Percentiles rank a stretch among this genome's conserved stretches.
phyloP scores from a whole-genome alignment of 257 asterid species.

The Salvia miltiorrhiza region DNA sequence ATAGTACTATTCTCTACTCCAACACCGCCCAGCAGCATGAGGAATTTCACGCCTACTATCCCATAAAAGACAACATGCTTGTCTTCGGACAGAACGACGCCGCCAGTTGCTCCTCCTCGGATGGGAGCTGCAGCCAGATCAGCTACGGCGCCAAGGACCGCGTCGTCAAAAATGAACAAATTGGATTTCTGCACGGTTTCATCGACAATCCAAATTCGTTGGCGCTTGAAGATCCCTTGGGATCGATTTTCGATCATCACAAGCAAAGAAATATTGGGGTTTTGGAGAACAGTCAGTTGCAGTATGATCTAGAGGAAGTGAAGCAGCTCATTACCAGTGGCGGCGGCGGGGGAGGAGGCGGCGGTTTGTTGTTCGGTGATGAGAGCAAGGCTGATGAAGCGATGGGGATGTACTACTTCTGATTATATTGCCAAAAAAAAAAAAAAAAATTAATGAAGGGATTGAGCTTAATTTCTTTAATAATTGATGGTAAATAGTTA shows the following conservation, averaged over 20 bases:
- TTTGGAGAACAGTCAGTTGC: constrained; percentile 24
- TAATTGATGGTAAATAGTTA: neutral
- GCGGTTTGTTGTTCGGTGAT: constrained; percentile 34
- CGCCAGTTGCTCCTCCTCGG: constrained; percentile 60
- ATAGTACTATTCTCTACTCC: constrained; percentile 21
- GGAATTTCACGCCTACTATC: constrained; percentile 28
- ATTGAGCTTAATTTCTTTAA: neutral
- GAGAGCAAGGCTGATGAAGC: constrained; percentile 48
- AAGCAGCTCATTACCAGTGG: constrained; percentile 42
- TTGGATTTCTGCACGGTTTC: constrained; percentile 23
- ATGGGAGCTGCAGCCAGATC: constrained; percentile 49
- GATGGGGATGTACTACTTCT: constrained; percentile 40
- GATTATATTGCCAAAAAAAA: constrained; percentile 6
- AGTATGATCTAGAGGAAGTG: constrained; percentile 62
- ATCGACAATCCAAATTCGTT: constrained; percentile 33
- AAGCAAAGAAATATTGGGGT: constrained; percentile 2
- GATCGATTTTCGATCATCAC: constrained; percentile 19
- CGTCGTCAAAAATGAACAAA: constrained; percentile 46
- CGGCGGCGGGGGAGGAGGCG: neutral
- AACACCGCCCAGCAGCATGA: constrained; percentile 31
- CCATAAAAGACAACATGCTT: constrained; percentile 44
- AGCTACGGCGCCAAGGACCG: constrained; percentile 38
- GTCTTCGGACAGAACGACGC: constrained; percentile 43
- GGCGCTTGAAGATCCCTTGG: constrained; percentile 21
- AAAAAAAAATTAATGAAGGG: neutral